Evolutionary conservation across 1,284 basidiomycete species (phyloP).

Genomic region (Leccinum subrobustum): DNA sequence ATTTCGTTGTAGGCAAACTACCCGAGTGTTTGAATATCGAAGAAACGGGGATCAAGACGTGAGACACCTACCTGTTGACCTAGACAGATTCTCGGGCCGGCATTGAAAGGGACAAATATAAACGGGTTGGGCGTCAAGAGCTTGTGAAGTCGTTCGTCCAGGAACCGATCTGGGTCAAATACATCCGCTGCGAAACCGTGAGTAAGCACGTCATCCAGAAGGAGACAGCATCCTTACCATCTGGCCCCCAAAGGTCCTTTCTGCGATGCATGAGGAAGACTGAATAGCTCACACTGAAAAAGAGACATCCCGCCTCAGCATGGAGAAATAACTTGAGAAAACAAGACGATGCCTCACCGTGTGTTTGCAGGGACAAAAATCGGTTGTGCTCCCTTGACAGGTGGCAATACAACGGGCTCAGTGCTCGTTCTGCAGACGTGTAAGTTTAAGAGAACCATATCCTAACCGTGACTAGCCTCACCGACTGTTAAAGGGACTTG

Average conservation of each 20-base stretch:
- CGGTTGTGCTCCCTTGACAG: constrained; percentile 31
- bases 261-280: constrained; percentile 37
- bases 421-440: constrained; percentile 39
- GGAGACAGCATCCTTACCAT: constrained; percentile 24
- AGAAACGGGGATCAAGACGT: not conserved
- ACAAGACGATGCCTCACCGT: constrained; percentile 33
- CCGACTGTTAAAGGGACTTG: constrained; percentile 38
- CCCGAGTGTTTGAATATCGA: not conserved
- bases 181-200: constrained; percentile 25
- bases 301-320: not conserved
- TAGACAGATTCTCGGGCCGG: constrained; percentile 47
- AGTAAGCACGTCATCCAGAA: not conserved
- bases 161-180: constrained; percentile 42
- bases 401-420: constrained; percentile 43
- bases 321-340: constrained; percentile 22
- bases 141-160: constrained; percentile 34
- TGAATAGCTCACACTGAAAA: constrained; percentile 31
- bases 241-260: constrained; percentile 40
- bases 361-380: constrained; percentile 39
- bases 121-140: constrained; percentile 36
- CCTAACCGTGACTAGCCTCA: constrained; percentile 1
- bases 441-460: not conserved
- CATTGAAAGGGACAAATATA: constrained; percentile 41
- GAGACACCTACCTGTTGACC: constrained; percentile 41
- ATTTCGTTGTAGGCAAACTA: constrained; percentile 45